These are phyloP conservation scores for Fraxinus anomala DNA, from an alignment of 257 asterid genomes.

Conservation along the genomic window DNA sequence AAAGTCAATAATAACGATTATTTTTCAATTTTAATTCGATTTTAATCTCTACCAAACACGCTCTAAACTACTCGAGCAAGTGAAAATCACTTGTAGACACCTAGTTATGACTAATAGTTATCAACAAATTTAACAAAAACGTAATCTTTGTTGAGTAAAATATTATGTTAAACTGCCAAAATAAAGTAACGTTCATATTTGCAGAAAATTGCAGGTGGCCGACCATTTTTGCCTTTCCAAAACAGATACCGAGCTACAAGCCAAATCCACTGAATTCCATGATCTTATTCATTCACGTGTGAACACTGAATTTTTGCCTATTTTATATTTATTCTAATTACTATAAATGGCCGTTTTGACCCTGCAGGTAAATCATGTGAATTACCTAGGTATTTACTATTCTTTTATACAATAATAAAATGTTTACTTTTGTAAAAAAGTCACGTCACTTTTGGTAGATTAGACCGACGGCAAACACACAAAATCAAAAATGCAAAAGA, in stretches of 20 bases:
- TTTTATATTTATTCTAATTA: not conserved
- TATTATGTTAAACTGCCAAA: not conserved
- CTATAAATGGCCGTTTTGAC: not conserved
- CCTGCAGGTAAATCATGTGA: not conserved
- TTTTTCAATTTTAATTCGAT: too few relatives aligned
- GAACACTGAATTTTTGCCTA: not conserved
- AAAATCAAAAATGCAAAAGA: too few relatives aligned
- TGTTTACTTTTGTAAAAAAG: not conserved
- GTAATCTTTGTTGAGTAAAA: too few relatives aligned
- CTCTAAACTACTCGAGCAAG: too few relatives aligned
- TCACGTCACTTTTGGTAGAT: not conserved
- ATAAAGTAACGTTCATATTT: conserved; percentile 57
- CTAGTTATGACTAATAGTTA: too few relatives aligned
- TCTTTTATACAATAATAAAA: not conserved
- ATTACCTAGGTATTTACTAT: not conserved
- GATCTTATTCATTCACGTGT: not conserved
- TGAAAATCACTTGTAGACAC: too few relatives aligned
- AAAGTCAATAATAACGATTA: too few relatives aligned
- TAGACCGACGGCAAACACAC: too few relatives aligned
- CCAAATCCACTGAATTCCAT: conserved; percentile 25
- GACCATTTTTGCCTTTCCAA: conserved; percentile 22
- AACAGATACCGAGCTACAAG: conserved; percentile 23
- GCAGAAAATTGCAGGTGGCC: conserved; percentile 46
- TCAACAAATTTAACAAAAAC: too few relatives aligned
- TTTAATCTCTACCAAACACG: too few relatives aligned